These are phyloP conservation scores for Stylosanthes scabra DNA, from an alignment of 331 rosid genomes.

Conservation along the genomic window DNA sequence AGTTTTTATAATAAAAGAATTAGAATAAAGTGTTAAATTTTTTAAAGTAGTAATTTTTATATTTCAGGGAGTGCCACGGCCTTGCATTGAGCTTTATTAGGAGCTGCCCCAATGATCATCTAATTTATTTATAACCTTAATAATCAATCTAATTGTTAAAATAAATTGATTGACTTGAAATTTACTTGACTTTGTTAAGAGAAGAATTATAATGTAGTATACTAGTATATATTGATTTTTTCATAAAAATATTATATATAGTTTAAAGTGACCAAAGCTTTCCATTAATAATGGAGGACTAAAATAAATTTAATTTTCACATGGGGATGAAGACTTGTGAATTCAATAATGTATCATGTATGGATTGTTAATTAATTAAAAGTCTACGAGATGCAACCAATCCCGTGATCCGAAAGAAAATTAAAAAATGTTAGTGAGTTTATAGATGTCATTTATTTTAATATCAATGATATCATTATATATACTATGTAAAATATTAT, in stretches of 20 bases:
- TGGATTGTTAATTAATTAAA: neutral
- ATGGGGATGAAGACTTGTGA: neutral
- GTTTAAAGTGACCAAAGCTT: neutral
- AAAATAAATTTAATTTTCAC: neutral
- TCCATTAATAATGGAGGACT: neutral
- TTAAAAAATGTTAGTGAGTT: neutral
- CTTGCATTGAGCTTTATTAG: too few relatives aligned
- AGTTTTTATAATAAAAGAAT: too few relatives aligned
- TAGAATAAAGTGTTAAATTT: too few relatives aligned
- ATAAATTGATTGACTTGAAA: slow-evolving; percentile 14
- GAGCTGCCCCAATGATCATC: neutral
- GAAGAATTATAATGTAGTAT: neutral
- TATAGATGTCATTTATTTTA: neutral
- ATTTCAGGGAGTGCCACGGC: too few relatives aligned
- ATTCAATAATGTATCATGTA: neutral
- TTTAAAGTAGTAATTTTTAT: too few relatives aligned
- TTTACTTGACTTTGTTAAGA: neutral
- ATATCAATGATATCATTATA: too few relatives aligned
- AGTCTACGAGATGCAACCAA: neutral
- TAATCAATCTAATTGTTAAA: neutral
- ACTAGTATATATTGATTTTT: too few relatives aligned
- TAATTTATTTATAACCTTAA: neutral
- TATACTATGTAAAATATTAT: neutral
- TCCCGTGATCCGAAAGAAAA: neutral
- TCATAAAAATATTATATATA: neutral